Base-by-base conservation (phyloP, 495 filamentous ascomycete genomes). In the Evernia prunastri region DNA sequence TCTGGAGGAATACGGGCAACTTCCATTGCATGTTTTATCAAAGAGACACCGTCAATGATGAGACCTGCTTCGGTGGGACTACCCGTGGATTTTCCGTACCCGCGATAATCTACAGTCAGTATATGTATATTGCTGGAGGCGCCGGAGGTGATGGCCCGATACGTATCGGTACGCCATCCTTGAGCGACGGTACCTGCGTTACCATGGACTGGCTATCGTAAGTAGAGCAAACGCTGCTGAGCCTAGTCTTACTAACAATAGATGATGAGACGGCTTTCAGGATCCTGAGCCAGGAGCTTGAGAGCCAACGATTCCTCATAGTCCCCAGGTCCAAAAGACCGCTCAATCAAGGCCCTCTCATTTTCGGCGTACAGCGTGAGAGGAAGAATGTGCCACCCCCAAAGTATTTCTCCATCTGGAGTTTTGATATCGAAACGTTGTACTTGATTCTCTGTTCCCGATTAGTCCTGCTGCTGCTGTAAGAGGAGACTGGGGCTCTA, bases 41-140 rank as follows among this genome's bases (percentile, higher is more conserved):
- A 77, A 1, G 91, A 75, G 7, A 87, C 74, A 33, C 88, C 91
- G 68, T 98, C 94, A 11, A 81, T 83, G 63, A 94, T 89, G 18
- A 98, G 77, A 3, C 94, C 94, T 31, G 80, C 72, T 74, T 98
- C 94, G 0, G 88, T 87, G 4, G 94, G 94, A 20, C 75, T 77
- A 33, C 93, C 92, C 18, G 87, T 89, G 25, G 88, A 92, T 35
- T 84, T 79, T 9, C 92, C 93, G 69, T 89, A 97, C 35, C 94
- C 94, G 35, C 94, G 88, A 75, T 97, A 97, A 78, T 96, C 91
- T 61, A 96, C 80, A 31, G 86, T 77, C 53, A 92, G 76, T 60
- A 89, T 75, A 68, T 90, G 88, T 13, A 88, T 81, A 39, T 65
- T 70, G 42, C 68, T 29, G 10, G 68, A 31, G 0, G 58, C 53